These are phyloP conservation scores for Colletotrichum salicis DNA, from an alignment of 2,329 filamentous ascomycete species.

Conservation along the genomic window DNA sequence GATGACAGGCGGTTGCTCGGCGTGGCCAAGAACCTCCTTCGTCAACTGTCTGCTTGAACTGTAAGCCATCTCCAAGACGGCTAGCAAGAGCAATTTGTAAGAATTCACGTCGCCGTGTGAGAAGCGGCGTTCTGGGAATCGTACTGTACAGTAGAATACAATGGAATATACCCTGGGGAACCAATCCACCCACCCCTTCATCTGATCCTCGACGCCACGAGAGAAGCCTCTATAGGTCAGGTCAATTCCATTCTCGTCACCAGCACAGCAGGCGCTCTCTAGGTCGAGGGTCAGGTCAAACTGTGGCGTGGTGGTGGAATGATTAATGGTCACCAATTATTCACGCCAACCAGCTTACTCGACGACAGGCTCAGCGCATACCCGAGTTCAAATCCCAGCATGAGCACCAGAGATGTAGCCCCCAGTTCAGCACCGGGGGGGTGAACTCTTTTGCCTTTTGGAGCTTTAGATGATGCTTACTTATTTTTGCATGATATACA, in stretches of 20 bases:
- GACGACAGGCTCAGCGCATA: not conserved
- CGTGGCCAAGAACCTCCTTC: slow-evolving; percentile 61
- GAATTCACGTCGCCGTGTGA: not conserved
- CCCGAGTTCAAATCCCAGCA: not conserved
- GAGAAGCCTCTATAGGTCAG: not conserved
- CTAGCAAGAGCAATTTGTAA: not conserved
- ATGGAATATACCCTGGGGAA: slow-evolving; percentile 23
- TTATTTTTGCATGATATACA: not conserved
- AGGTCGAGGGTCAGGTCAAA: not conserved
- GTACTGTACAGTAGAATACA: slow-evolving; percentile 21
- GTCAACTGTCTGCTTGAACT: slow-evolving; percentile 38
- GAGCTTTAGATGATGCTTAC: not conserved
- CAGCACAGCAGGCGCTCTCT: not conserved
- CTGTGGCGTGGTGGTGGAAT: not conserved
- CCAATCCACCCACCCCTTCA: not conserved
- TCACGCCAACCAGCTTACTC: not conserved
- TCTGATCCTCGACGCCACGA: not conserved
- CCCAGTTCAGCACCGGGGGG: not conserved
- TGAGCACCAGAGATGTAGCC: not conserved
- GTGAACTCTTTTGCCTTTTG: not conserved
- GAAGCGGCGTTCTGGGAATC: not conserved
- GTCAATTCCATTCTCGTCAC: not conserved
- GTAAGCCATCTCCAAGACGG: not conserved
- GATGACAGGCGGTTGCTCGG: slow-evolving; percentile 74
- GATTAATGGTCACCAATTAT: not conserved